A percentile compares a stretch with the other conserved stretches of the same genome.
phyloP scores from a whole-genome alignment of 495 filamentous ascomycete species.

The Collariella sp. region DNA sequence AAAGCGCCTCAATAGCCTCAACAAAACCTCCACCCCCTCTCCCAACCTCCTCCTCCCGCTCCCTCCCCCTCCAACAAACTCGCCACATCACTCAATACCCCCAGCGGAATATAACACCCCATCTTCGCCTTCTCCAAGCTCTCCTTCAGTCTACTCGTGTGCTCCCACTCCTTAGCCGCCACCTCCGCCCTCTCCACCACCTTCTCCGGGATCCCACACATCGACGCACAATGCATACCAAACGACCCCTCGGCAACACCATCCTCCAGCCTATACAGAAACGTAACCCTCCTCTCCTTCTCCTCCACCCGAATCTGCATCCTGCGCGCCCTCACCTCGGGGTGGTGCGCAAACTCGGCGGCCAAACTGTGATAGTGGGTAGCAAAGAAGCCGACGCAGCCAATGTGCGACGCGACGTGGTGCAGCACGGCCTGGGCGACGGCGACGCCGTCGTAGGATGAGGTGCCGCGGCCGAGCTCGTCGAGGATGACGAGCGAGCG shows the following conservation, averaged over 20 bases:
- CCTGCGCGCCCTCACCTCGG: constrained; percentile 72
- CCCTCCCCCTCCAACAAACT: constrained; percentile 57
- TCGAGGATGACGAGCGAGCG: constrained; percentile 96
- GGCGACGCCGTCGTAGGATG: constrained; percentile 89
- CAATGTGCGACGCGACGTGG: constrained; percentile 86
- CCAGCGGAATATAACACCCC: constrained; percentile 72
- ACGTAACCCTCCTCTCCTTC: constrained; percentile 71
- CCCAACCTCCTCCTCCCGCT: constrained; percentile 34
- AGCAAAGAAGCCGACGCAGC: constrained; percentile 92
- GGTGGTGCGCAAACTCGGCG: constrained; percentile 77
- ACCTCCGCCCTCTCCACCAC: constrained; percentile 81
- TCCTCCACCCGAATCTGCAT: constrained; percentile 96
- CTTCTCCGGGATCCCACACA: constrained; percentile 84
- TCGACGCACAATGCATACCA: constrained; percentile 97
- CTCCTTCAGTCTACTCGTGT: constrained; percentile 82
- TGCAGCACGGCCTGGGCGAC: constrained; percentile 95
- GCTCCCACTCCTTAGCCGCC: constrained; percentile 92
- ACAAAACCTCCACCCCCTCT: constrained; percentile 61
- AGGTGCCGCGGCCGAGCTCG: constrained; percentile 91
- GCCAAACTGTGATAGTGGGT: constrained; percentile 96
- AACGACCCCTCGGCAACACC: constrained; percentile 96
- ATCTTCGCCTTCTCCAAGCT: constrained; percentile 71
- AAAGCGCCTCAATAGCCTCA: constrained; percentile 72
- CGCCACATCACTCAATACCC: constrained; percentile 84
- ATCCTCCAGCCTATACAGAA: constrained; percentile 89